Evolutionary conservation across 139 green algal species (phyloP), one percentile per base, ranked within the genome.

Genomic region (Coccomyxa sp.): DNA sequence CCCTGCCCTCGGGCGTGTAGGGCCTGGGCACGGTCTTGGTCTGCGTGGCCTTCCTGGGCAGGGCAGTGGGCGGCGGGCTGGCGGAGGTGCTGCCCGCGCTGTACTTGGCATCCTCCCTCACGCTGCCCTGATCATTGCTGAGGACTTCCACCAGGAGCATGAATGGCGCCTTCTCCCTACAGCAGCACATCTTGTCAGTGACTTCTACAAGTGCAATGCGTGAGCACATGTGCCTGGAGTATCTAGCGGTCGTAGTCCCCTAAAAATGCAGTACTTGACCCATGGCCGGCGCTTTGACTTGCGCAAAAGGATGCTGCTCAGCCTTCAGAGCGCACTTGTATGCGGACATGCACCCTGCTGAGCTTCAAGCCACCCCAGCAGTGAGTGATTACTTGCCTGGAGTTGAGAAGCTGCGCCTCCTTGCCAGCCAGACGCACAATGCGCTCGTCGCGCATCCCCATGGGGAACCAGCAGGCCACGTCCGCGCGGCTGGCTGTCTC

Each of bases 341-440:
- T 64, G 50, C 27, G 5, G 27, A 64, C n/a, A n/a, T n/a, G n/a
- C n/a, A n/a, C n/a, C n/a, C n/a, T n/a, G n/a, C n/a, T n/a, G n/a
- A n/a, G n/a, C n/a, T n/a, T n/a, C n/a, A n/a, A n/a, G n/a, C n/a
- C n/a, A n/a, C 58, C 70, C 27, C 68, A 35, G 24, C n/a, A 7
- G 68, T 35, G 37, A 31, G 74, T 31, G 27, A 38, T 70, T 40
- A 80, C 35, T 18, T 39, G 83, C 36, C 95, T 84, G 18, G 88
- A 96, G 85, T 97, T 97, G 18, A 99, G 88, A 29, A 99, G 86
- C 34, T 90, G 84, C 7, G 91, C 89, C 79, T 99, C 95, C 36
- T 91, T 86, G 0, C 86, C 83, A 0, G 90, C 81, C 33, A 99
- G 86, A 24, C 94, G 86, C 72, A 99, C 85, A 41, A 99, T 91